Percentiles rank a stretch among this genome's conserved stretches.
phyloP scores from a whole-genome alignment of 176 grass and related monocot genomes.

The Poa pratensis region DNA sequence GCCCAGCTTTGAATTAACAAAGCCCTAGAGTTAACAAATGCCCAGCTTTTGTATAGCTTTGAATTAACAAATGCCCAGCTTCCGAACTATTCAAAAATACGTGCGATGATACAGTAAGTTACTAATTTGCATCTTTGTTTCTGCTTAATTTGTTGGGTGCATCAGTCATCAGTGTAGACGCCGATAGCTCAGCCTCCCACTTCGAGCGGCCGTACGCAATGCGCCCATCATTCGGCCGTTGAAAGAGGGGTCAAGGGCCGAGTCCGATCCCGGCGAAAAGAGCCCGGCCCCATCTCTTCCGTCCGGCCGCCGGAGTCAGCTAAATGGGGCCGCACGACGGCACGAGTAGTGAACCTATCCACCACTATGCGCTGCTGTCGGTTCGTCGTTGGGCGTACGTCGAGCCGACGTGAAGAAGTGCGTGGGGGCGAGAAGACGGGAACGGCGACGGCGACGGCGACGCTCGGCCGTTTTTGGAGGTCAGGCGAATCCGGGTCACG shows the following conservation, averaged over 20 bases:
- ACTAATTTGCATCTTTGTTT: no score
- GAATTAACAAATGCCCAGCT: no score
- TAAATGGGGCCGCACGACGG: not conserved
- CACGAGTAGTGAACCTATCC: not conserved
- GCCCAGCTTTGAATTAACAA: no score
- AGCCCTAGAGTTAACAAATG: no score
- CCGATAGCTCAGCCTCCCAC: slow-evolving; percentile 3
- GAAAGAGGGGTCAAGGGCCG: not conserved
- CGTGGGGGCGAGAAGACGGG: no score
- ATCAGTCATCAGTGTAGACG: no score
- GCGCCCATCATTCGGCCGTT: slow-evolving; percentile 42
- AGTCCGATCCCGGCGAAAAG: not conserved
- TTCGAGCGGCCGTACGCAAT: not conserved
- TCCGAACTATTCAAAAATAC: no score
- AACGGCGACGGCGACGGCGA: not conserved
- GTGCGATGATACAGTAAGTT: no score
- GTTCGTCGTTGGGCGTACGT: not conserved
- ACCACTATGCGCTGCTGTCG: not conserved
- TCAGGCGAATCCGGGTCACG: not conserved
- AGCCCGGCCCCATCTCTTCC: not conserved
- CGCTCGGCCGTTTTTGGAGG: not conserved
- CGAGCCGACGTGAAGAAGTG: not conserved
- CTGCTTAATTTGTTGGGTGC: no score
- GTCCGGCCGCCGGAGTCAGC: not conserved
- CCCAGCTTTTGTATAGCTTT: no score